phyloP scores from a whole-genome alignment of 257 asterid species.

The Forsythia suspensa region DNA sequence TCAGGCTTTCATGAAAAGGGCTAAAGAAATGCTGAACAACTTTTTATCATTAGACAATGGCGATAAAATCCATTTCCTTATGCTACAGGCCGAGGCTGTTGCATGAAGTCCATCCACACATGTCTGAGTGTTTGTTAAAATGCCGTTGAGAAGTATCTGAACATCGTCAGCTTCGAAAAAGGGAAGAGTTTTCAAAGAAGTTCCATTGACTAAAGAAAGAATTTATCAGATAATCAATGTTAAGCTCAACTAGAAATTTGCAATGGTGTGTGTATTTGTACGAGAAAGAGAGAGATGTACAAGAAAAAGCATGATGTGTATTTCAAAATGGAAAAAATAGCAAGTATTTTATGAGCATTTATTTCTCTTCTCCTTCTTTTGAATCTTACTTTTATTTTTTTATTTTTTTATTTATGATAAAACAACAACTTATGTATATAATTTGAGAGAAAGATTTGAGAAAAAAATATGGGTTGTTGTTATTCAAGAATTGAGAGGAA shows the following conservation, averaged over 20 bases:
- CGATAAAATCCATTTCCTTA: constrained; percentile 39
- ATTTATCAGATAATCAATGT: constrained; percentile 45
- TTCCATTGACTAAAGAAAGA: constrained; percentile 33
- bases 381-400: too few species aligned
- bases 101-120: constrained; percentile 65
- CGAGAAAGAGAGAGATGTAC: too few species aligned
- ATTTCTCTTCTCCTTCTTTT: too few species aligned
- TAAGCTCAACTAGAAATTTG: constrained; percentile 47
- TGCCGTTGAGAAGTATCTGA: constrained; percentile 65
- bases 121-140: constrained; percentile 65
- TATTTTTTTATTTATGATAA: too few species aligned
- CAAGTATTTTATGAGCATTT: too few species aligned
- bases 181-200: constrained; percentile 34
- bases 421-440: too few species aligned
- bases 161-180: constrained; percentile 47
- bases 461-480: too few species aligned
- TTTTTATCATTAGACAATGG: constrained; percentile 57
- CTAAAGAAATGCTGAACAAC: constrained; percentile 64
- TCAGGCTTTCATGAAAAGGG: constrained; percentile 63
- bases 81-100: constrained; percentile 59
- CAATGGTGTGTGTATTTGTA: too few species aligned
- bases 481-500: too few species aligned
- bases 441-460: too few species aligned
- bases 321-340: too few species aligned
- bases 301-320: too few species aligned